Evolutionary conservation across 2,329 filamentous ascomycete genomes (phyloP).

Genomic region (Microdochium trichocladiopsis): DNA sequence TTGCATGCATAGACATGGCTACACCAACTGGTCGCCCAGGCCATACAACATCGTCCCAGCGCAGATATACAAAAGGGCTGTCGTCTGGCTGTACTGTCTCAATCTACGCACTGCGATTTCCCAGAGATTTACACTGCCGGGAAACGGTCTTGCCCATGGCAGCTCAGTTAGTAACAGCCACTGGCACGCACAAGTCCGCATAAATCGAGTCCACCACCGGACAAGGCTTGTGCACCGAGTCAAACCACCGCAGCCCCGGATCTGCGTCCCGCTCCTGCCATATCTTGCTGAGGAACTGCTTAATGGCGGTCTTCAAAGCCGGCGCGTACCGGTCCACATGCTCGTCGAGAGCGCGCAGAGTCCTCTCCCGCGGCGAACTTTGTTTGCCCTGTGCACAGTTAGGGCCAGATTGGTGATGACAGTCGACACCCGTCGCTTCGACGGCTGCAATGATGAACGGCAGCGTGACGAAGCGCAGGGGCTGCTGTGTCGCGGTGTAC

Average conservation of each 20-base stretch:
- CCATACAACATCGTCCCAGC: too few species aligned
- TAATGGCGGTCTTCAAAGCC: conserved; percentile 12
- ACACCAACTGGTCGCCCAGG: too few species aligned
- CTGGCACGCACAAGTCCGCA: background rate
- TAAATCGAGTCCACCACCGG: conserved; percentile 9
- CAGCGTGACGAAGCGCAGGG: conserved; percentile 14
- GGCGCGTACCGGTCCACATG: conserved; percentile 14
- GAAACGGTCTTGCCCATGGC: too few species aligned
- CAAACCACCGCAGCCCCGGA: conserved; percentile 12
- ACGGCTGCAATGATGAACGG: conserved; percentile 18
- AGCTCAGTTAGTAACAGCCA: too few species aligned
- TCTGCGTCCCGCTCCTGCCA: conserved; percentile 17
- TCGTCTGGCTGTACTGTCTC: too few species aligned
- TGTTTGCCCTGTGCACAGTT: background rate
- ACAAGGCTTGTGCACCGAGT: conserved; percentile 16
- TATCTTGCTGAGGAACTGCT: conserved; percentile 13
- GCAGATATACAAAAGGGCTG: too few species aligned
- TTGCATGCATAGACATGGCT: too few species aligned
- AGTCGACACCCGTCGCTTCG: conserved; percentile 9
- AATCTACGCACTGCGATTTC: too few species aligned
- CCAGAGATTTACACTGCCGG: too few species aligned
- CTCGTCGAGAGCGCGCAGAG: conserved; percentile 11
- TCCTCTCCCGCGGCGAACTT: conserved; percentile 4
- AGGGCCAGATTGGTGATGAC: background rate
- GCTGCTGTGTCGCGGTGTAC: conserved; percentile 7